Evolutionary conservation across 352 stramenopile genomes (phyloP).

Genomic region (Thalassiosira livingstoniorum): DNA sequence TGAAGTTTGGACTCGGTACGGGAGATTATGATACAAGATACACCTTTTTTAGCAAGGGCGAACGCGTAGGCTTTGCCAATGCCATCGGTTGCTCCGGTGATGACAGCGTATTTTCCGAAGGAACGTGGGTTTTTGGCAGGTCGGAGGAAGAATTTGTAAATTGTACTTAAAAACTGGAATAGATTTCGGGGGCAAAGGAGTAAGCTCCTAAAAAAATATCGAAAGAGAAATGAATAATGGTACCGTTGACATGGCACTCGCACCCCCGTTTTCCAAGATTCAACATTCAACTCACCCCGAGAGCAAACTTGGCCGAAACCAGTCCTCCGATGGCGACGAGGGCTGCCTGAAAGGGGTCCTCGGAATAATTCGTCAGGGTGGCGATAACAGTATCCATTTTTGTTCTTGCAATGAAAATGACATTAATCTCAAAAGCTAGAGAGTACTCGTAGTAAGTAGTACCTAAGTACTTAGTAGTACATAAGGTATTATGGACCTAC

Average conservation of each 20-base stretch:
- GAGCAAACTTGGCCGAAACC: conserved; percentile 37
- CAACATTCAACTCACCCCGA: conserved; percentile 50
- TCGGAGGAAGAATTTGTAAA: conserved; percentile 92
- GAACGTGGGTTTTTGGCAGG: conserved; percentile 92
- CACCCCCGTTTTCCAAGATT: too few species aligned
- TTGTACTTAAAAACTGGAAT: conserved; percentile 51
- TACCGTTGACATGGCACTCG: too few species aligned
- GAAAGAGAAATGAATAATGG: too few species aligned
- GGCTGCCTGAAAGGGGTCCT: conserved; percentile 40
- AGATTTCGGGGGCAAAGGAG: too few species aligned
- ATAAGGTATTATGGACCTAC: too few species aligned
- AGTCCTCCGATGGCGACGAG: conserved; percentile 47
- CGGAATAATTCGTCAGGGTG: conserved; percentile 21
- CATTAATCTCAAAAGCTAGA: too few species aligned
- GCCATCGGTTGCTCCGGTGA: conserved; percentile 95
- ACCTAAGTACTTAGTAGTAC: too few species aligned
- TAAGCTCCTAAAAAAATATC: too few species aligned
- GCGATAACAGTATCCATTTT: conserved; percentile 14
- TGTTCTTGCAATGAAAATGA: not conserved
- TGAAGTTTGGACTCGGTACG: conserved; percentile 96
- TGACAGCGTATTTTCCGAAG: conserved; percentile 96
- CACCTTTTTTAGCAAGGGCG: conserved; percentile 95
- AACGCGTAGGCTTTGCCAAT: conserved; percentile 90
- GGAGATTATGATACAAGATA: conserved; percentile 97
- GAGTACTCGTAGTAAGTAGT: too few species aligned